Percentiles rank a stretch among this genome's conserved stretches.
Conservation (phyloP, 257 asterid species). For the Ocimum tenuiflorum region DNA sequence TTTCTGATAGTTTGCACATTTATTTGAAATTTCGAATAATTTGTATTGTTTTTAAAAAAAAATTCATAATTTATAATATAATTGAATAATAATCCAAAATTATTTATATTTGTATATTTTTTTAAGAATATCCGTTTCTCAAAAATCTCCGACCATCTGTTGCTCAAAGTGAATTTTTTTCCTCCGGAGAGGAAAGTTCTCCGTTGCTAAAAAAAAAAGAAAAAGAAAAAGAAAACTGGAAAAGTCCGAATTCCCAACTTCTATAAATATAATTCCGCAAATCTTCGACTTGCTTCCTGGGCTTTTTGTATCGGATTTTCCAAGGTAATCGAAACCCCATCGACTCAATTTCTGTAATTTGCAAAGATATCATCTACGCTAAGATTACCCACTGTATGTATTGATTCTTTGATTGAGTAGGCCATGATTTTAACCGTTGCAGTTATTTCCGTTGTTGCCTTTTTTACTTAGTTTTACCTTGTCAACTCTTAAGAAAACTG, state of each 20-base stretch:
- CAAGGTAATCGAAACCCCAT: constrained; percentile 5
- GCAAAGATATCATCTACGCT: neutral
- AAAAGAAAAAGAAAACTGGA: too few relatives aligned
- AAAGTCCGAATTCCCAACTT: neutral
- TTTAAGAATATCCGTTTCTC: neutral
- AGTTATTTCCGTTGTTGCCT: neutral
- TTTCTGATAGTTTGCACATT: too few relatives aligned
- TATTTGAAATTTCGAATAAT: too few relatives aligned
- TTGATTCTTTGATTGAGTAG: neutral
- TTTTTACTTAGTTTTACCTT: neutral
- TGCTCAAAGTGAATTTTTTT: constrained; percentile 6
- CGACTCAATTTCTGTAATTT: neutral
- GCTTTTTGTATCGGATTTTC: constrained; percentile 7
- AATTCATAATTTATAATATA: too few relatives aligned
- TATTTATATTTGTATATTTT: too few relatives aligned
- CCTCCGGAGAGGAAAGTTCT: too few relatives aligned
- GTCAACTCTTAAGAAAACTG: neutral
- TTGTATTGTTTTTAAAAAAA: too few relatives aligned
- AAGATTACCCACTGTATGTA: neutral
- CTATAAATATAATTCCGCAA: neutral
- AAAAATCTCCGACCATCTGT: neutral
- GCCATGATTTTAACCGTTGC: neutral
- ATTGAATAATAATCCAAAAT: too few relatives aligned
- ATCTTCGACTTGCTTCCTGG: constrained; percentile 2
- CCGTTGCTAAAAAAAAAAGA: too few relatives aligned